Conservation (phyloP, 73 alveolate species). For the Breviolum minutum region DNA sequence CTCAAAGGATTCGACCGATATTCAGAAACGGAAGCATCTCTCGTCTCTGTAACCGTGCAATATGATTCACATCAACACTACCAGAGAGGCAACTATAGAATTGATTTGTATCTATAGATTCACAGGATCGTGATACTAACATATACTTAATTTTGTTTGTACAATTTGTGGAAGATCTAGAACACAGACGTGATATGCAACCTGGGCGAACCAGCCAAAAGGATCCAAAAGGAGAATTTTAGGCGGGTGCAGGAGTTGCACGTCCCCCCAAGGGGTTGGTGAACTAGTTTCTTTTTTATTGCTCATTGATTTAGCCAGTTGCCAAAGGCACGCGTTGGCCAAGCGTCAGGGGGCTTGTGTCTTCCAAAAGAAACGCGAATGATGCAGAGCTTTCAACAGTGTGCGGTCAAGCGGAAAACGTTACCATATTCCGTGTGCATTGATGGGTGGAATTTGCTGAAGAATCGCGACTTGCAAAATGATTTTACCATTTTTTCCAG, state of each 20-base stretch:
- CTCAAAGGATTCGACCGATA: constrained; percentile 11
- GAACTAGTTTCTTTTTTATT: not conserved
- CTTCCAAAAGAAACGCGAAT: not conserved
- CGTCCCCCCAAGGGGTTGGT: not conserved
- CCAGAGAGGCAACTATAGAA: too few relatives aligned
- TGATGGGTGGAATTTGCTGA: too few relatives aligned
- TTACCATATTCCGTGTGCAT: too few relatives aligned
- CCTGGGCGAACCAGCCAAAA: too few relatives aligned
- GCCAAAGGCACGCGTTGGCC: constrained; percentile 18
- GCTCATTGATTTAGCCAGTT: not conserved
- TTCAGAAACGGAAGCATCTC: not conserved
- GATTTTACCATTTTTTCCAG: too few relatives aligned
- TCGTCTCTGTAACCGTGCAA: not conserved
- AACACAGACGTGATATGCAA: too few relatives aligned
- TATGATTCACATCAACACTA: too few relatives aligned
- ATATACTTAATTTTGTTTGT: not conserved
- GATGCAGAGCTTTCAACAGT: not conserved
- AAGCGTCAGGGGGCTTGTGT: not conserved
- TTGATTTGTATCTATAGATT: too few relatives aligned
- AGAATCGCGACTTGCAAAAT: too few relatives aligned
- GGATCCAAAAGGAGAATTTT: not conserved
- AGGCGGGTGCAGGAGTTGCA: constrained; percentile 5
- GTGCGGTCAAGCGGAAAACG: too few relatives aligned
- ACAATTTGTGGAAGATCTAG: too few relatives aligned
- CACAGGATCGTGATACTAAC: too few relatives aligned